Conservation (phyloP, 768 basidiomycete genomes). For the Gelatoporia subvermispora region DNA sequence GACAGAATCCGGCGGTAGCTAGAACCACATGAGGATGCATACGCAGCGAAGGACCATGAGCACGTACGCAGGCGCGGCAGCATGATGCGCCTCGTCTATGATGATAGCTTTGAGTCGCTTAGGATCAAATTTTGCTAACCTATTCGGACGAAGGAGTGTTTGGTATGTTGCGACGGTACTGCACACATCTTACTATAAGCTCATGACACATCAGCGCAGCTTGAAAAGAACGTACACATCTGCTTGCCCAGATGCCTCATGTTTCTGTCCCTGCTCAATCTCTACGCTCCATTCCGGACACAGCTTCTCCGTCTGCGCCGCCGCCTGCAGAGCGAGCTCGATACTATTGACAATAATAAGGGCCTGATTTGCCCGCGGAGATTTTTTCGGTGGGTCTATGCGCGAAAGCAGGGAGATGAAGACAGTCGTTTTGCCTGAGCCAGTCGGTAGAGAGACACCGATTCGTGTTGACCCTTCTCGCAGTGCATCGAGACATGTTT, state of each 20-base stretch:
- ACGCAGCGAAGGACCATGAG: conserved; percentile 21
- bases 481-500: conserved; percentile 72
- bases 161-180: conserved; percentile 91
- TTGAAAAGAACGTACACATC: conserved; percentile 32
- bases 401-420: conserved; percentile 80
- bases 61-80: conserved; percentile 79
- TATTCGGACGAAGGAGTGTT: conserved; percentile 59
- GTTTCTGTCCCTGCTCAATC: conserved; percentile 81
- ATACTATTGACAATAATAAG: conserved; percentile 87
- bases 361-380: conserved; percentile 45
- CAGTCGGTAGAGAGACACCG: conserved; percentile 82
- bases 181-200: conserved; percentile 2
- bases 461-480: conserved; percentile 64
- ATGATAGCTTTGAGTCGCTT: conserved; percentile 66
- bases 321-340: conserved; percentile 86
- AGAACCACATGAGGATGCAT: conserved; percentile 5
- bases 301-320: conserved; percentile 57
- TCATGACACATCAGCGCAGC: background rate
- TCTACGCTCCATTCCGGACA: conserved; percentile 79
- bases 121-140: conserved; percentile 75
- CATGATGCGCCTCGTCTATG: conserved; percentile 94
- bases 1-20: conserved; percentile 84
- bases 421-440: conserved; percentile 85
- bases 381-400: conserved; percentile 42
- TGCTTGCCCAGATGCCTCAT: conserved; percentile 72